Percentiles rank a stretch among this genome's conserved stretches.
Evolutionary conservation across 192 early-diverging fungal genomes (phyloP).

Genomic region (Obelidium mucronatum): DNA sequence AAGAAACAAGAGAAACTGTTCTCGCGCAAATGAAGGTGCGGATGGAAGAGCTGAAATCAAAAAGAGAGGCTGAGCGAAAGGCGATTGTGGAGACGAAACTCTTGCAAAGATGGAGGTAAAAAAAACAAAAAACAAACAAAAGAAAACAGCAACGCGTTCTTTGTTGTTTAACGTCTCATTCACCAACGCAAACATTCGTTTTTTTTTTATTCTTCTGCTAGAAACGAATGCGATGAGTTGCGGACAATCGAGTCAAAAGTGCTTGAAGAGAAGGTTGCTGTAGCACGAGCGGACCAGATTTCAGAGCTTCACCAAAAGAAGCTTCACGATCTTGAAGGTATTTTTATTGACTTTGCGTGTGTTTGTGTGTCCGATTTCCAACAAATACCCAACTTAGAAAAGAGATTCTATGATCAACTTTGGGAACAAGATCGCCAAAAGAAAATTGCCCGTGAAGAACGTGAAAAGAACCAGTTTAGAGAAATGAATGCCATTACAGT

Average conservation of each 20-base stretch:
- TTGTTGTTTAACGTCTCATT: too few relatives aligned
- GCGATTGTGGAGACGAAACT: conserved; percentile 58
- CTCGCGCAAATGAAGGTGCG: conserved; percentile 53
- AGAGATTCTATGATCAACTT: conserved; percentile 54
- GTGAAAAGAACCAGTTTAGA: conserved; percentile 36
- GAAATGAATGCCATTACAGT: conserved; percentile 48
- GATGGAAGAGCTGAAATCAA: conserved; percentile 46
- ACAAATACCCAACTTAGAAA: conserved; percentile 49
- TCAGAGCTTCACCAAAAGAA: conserved; percentile 45
- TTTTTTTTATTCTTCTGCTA: conserved; percentile 12
- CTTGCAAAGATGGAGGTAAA: conserved; percentile 55
- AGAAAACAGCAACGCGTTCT: too few relatives aligned
- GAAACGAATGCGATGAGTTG: conserved; percentile 61
- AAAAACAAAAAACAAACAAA: too few relatives aligned
- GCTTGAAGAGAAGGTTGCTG: conserved; percentile 46
- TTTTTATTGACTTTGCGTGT: too few relatives aligned
- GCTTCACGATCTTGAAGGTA: conserved; percentile 30
- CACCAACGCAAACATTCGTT: too few relatives aligned
- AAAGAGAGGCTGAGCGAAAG: conserved; percentile 57
- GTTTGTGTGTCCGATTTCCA: too few relatives aligned
- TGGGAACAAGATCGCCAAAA: conserved; percentile 61
- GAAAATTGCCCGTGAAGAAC: conserved; percentile 58
- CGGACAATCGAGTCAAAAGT: conserved; percentile 52
- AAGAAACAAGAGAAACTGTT: conserved; percentile 48
- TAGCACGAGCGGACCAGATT: conserved; percentile 50